These are phyloP conservation scores for Sporothrix brasiliensis DNA, from an alignment of 2,329 filamentous ascomycete genomes.

Conservation along the genomic window DNA sequence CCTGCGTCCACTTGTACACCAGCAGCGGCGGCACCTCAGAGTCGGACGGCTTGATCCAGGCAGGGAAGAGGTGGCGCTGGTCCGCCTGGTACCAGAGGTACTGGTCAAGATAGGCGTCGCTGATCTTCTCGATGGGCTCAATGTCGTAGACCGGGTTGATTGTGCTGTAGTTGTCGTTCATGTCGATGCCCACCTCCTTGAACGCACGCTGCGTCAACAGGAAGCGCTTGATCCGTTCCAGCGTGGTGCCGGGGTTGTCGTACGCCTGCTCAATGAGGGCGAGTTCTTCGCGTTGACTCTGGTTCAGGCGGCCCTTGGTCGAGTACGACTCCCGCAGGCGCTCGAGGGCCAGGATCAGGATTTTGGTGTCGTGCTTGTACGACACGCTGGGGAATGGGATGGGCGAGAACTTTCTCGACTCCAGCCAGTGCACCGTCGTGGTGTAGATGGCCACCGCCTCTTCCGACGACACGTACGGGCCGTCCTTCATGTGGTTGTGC, in stretches of 20 bases:
- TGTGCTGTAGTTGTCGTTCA: constrained; percentile 99
- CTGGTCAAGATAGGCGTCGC: constrained; percentile 96
- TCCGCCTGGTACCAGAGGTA: constrained; percentile 99
- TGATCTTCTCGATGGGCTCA: constrained; percentile 99
- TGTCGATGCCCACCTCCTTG: constrained; percentile 99
- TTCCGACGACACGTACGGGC: constrained; percentile 96
- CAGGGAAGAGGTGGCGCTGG: constrained; percentile 92
- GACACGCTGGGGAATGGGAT: constrained; percentile 99
- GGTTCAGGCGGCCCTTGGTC: constrained; percentile 93
- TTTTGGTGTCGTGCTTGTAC: constrained; percentile 99
- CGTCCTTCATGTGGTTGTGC: constrained; percentile 99
- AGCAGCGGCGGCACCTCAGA: constrained; percentile 93
- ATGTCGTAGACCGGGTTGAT: constrained; percentile 99
- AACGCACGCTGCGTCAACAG: constrained; percentile 95
- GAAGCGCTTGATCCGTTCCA: constrained; percentile 97
- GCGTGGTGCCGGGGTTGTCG: constrained; percentile 91
- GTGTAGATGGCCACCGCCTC: constrained; percentile 99
- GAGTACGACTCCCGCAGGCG: constrained; percentile 93
- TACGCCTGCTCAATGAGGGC: constrained; percentile 98
- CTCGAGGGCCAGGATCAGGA: constrained; percentile 92
- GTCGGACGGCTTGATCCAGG: constrained; percentile 99
- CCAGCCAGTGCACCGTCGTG: constrained; percentile 97
- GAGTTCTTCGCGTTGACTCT: constrained; percentile 95
- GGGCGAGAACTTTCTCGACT: constrained; percentile 96
- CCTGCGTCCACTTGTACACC: constrained; percentile 98